Evolutionary conservation across 176 grass and related monocot species (phyloP).

Genomic region (Cocos nucifera): DNA sequence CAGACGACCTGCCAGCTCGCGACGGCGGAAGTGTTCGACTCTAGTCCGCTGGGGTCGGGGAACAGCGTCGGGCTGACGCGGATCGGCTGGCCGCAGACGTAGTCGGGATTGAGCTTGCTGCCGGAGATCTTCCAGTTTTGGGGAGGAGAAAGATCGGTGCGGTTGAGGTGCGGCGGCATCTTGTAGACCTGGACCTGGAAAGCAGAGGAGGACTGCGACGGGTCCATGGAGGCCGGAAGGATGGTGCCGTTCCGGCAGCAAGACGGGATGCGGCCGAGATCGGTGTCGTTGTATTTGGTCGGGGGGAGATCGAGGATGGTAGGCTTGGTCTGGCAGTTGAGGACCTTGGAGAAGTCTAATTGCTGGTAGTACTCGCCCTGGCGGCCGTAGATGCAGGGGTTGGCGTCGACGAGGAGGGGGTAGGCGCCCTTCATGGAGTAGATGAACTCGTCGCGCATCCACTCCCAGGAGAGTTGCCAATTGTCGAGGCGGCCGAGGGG

Average conservation of each 20-base stretch:
- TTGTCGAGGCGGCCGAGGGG: conserved; percentile 86
- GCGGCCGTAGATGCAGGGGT: conserved; percentile 56
- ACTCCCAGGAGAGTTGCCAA: conserved; percentile 73
- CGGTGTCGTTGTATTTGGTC: conserved; percentile 62
- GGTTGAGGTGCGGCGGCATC: conserved; percentile 81
- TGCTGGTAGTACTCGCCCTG: conserved; percentile 42
- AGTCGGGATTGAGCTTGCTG: conserved; percentile 57
- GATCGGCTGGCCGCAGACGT: conserved; percentile 42
- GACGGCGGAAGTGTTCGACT: conserved; percentile 38
- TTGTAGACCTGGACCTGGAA: conserved; percentile 98
- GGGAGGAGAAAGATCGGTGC: conserved; percentile 59
- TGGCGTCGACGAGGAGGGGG: conserved; percentile 36
- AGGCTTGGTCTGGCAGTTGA: conserved; percentile 63
- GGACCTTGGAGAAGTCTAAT: conserved; percentile 74
- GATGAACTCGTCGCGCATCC: conserved; percentile 75
- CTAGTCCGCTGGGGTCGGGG: conserved; percentile 60
- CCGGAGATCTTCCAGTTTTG: conserved; percentile 63
- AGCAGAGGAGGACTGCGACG: conserved; percentile 59
- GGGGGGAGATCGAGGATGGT: conserved; percentile 64
- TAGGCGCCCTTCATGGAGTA: conserved; percentile 65
- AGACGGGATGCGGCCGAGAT: conserved; percentile 45
- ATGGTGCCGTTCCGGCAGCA: conserved; percentile 96
- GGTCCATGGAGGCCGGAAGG: conserved; percentile 78
- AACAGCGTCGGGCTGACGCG: conserved; percentile 58
- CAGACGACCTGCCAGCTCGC: conserved; percentile 71